Evolutionary conservation across 331 rosid genomes (phyloP).

Genomic region (Arachis monticola): DNA sequence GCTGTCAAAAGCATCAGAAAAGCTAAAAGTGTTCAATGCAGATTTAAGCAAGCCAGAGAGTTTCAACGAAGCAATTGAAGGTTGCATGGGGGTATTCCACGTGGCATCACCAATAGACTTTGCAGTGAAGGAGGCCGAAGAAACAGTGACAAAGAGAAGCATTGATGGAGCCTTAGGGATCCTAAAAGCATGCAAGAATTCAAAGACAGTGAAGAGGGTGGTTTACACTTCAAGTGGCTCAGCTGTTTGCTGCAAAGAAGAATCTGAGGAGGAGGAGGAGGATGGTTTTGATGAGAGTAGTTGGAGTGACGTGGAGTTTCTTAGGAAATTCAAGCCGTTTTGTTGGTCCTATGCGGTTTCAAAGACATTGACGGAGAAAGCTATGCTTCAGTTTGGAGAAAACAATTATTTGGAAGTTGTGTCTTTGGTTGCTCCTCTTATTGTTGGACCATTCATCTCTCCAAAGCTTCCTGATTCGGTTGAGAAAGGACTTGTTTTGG

Average conservation of each 20-base stretch:
- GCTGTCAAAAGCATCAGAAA: conserved; percentile 63
- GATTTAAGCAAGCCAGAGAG: conserved; percentile 70
- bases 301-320: conserved; percentile 47
- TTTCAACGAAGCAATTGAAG: conserved; percentile 59
- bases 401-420: conserved; percentile 52
- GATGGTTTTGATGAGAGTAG: conserved; percentile 38
- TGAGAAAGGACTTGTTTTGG: conserved; percentile 31
- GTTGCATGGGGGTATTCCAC: conserved; percentile 73
- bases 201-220: conserved; percentile 64
- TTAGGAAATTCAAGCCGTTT: conserved; percentile 27
- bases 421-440: conserved; percentile 52
- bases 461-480: conserved; percentile 63
- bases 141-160: conserved; percentile 53
- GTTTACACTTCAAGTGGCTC: conserved; percentile 68
- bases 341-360: conserved; percentile 51
- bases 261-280: neutral
- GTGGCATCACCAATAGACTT: conserved; percentile 62
- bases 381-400: conserved; percentile 44
- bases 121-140: conserved; percentile 51
- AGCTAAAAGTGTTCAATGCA: conserved; percentile 56
- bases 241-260: conserved; percentile 31
- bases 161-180: conserved; percentile 66
- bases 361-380: conserved; percentile 57
- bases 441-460: conserved; percentile 66
- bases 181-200: conserved; percentile 48